Percentiles rank a stretch among this genome's conserved stretches.
These are phyloP conservation scores for Candida sp. DNA, from an alignment of 1,139 yeast species.

Conservation along the genomic window DNA sequence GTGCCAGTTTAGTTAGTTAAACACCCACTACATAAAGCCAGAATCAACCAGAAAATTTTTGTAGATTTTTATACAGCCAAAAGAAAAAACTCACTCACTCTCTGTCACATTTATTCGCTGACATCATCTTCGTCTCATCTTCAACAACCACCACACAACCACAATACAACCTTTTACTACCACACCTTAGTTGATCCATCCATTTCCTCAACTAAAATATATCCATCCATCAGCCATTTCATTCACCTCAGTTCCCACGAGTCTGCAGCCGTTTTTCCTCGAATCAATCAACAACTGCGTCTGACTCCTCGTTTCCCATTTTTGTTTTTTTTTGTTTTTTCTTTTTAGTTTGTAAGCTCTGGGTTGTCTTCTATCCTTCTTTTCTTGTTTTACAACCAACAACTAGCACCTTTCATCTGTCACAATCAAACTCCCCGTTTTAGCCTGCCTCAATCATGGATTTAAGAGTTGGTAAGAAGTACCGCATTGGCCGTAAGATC, in stretches of 20 bases:
- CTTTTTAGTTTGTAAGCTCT: too few relatives aligned
- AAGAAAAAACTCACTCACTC: background rate
- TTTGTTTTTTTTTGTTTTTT: too few relatives aligned
- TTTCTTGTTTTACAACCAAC: background rate
- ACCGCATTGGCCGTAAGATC: constrained; percentile 93
- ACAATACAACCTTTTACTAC: background rate
- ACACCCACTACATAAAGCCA: too few relatives aligned
- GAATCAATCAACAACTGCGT: too few relatives aligned
- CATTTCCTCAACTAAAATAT: too few relatives aligned
- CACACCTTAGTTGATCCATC: background rate
- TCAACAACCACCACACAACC: background rate
- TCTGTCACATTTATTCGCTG: background rate
- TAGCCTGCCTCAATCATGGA: constrained; percentile 43
- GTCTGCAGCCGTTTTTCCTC: too few relatives aligned
- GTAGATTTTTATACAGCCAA: background rate
- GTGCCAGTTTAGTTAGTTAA: too few relatives aligned
- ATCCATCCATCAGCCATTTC: too few relatives aligned
- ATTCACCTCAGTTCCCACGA: too few relatives aligned
- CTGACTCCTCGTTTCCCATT: too few relatives aligned
- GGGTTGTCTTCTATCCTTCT: background rate
- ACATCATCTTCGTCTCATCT: constrained; percentile 1
- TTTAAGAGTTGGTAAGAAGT: constrained; percentile 94
- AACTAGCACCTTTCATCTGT: background rate
- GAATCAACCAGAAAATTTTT: too few relatives aligned
- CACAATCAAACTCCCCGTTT: background rate